Evolutionary conservation across 441 rosid genomes (phyloP).

Genomic region (Euphorbia celastroides): DNA sequence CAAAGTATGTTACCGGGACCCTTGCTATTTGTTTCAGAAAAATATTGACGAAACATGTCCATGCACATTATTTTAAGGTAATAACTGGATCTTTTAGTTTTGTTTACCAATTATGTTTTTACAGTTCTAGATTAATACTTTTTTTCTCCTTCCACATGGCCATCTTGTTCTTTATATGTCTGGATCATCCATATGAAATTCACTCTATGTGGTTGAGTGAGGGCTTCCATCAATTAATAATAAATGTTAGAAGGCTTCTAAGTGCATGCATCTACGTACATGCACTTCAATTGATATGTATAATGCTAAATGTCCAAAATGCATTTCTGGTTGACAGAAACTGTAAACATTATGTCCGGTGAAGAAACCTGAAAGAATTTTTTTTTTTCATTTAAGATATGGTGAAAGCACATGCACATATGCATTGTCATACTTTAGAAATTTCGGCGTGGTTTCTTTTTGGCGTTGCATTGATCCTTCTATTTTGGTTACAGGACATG

Average conservation of each 20-base stretch:
- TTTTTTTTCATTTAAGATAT: background rate
- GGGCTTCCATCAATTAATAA: background rate
- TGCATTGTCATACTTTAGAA: background rate
- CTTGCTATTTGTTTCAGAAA: slow-evolving; percentile 87
- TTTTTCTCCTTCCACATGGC: background rate
- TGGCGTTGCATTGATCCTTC: slow-evolving; percentile 14
- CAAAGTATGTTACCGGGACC: slow-evolving; percentile 86
- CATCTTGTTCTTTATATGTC: background rate
- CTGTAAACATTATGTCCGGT: background rate
- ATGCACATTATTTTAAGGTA: slow-evolving; percentile 92
- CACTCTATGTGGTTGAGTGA: background rate
- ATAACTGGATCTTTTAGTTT: background rate
- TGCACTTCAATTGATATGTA: background rate
- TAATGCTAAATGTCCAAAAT: background rate
- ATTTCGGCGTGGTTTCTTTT: background rate
- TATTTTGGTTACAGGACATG: slow-evolving; percentile 71
- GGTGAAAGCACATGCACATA: background rate
- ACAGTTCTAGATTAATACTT: background rate
- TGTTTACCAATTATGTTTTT: background rate
- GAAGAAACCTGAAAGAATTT: background rate
- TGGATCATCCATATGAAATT: background rate
- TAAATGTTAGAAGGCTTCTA: background rate
- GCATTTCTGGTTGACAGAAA: background rate
- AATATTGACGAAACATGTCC: slow-evolving; percentile 88
- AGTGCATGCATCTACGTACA: background rate